Conservation (phyloP, 2,329 filamentous ascomycete genomes). For the Teratosphaeria gauchensis region DNA sequence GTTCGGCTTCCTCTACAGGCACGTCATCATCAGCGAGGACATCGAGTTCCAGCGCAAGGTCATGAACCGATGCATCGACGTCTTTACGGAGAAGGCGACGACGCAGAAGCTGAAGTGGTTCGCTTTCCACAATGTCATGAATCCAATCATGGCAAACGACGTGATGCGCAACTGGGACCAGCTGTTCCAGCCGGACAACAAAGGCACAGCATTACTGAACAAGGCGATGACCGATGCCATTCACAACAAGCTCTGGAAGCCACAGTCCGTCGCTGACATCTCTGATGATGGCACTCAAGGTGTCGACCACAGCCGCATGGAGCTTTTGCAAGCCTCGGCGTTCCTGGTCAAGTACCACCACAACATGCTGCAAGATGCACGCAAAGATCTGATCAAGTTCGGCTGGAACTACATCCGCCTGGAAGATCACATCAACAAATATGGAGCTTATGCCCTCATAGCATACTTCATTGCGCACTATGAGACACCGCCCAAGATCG, state of each 20-base stretch:
- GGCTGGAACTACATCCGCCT: slow-evolving; percentile 96
- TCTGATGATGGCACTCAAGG: slow-evolving; percentile 78
- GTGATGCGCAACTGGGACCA: slow-evolving; percentile 70
- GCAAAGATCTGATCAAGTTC: slow-evolving; percentile 98
- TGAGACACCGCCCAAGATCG: slow-evolving; percentile 92
- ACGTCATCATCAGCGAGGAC: slow-evolving; percentile 75
- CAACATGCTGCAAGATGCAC: slow-evolving; percentile 73
- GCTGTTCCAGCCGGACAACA: slow-evolving; percentile 42
- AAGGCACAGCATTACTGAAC: slow-evolving; percentile 68
- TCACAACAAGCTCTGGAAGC: slow-evolving; percentile 87
- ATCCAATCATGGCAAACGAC: slow-evolving; percentile 94
- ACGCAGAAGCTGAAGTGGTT: slow-evolving; percentile 91
- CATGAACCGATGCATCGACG: slow-evolving; percentile 75
- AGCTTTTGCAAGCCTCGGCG: slow-evolving; percentile 87
- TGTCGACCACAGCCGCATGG: slow-evolving; percentile 92
- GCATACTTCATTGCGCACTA: slow-evolving; percentile 97
- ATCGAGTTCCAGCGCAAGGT: slow-evolving; percentile 78
- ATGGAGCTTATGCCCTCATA: slow-evolving; percentile 92
- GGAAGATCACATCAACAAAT: slow-evolving; percentile 99
- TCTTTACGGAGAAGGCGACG: slow-evolving; percentile 68
- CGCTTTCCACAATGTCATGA: slow-evolving; percentile 81
- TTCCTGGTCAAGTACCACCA: slow-evolving; percentile 94
- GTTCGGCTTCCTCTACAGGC: slow-evolving; percentile 71
- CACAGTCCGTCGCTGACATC: slow-evolving; percentile 61
- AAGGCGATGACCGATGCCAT: slow-evolving; percentile 79